A percentile compares a stretch with the other conserved stretches of the same genome.
phyloP scores from a whole-genome alignment of 192 early-diverging fungal species.

The Gaertneriomyces semiglobifer region DNA sequence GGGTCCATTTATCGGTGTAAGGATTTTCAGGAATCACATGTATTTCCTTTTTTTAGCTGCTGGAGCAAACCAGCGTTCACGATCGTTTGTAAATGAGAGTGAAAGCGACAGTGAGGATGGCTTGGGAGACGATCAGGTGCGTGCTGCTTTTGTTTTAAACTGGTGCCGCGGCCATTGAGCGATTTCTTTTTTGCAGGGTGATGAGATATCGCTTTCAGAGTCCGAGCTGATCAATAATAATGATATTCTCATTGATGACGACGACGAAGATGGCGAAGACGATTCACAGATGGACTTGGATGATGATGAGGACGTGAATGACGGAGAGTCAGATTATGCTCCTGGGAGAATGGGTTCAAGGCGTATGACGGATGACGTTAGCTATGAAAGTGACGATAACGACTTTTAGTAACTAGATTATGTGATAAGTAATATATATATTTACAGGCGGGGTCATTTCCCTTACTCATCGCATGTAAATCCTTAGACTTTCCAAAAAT shows the following conservation, averaged over 20 bases:
- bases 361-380: not conserved
- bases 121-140: not conserved
- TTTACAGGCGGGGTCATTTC: too few relatives aligned
- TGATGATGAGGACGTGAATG: constrained; percentile 19
- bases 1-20: not conserved
- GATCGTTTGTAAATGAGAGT: not conserved
- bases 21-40: not conserved
- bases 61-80: constrained; percentile 15
- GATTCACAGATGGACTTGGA: constrained; percentile 14
- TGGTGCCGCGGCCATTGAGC: not conserved
- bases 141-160: not conserved
- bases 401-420: constrained; percentile 3
- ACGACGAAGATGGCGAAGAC: constrained; percentile 14
- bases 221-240: not conserved
- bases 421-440: not conserved
- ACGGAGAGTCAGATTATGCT: constrained; percentile 1
- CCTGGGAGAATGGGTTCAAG: not conserved
- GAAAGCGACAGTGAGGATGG: constrained; percentile 2
- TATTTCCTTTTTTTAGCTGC: not conserved
- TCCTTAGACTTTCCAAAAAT: constrained; percentile 45
- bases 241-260: not conserved
- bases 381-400: not conserved
- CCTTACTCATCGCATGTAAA: constrained; percentile 14
- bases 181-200: not conserved
- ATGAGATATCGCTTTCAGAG: constrained; percentile 7